A percentile compares a stretch with the other conserved stretches of the same genome.
Conservation (phyloP, 208 protist genomes). For the Blastocrithidia nonstop region DNA sequence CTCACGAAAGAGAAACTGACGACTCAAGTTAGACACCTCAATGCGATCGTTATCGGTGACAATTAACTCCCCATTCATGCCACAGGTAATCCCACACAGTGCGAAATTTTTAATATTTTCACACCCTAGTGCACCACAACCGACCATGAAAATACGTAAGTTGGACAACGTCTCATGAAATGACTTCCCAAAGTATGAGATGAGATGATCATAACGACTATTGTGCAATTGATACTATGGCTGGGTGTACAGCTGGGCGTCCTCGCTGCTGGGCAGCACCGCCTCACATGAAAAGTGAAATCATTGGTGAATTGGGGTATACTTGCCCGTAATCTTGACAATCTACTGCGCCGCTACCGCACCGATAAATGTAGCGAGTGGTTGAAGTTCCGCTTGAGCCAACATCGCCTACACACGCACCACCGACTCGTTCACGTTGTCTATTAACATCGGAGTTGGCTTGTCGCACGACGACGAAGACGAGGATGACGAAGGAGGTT, state of each 20-base stretch:
- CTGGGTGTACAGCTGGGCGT: background rate
- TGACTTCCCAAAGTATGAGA: slow-evolving; percentile 55
- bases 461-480: too few relatives aligned
- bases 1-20: slow-evolving; percentile 99
- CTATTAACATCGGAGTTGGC: slow-evolving; percentile 41
- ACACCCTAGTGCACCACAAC: slow-evolving; percentile 97
- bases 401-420: slow-evolving; percentile 34
- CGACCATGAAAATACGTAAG: slow-evolving; percentile 91
- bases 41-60: slow-evolving; percentile 99
- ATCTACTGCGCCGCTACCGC: slow-evolving; percentile 94
- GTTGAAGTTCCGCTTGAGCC: slow-evolving; percentile 62
- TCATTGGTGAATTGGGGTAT: slow-evolving; percentile 91
- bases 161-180: slow-evolving; percentile 51
- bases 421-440: slow-evolving; percentile 31
- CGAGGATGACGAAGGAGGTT: slow-evolving; percentile 29
- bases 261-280: slow-evolving; percentile 46
- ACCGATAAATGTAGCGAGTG: slow-evolving; percentile 87
- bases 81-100: slow-evolving; percentile 94
- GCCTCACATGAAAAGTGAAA: slow-evolving; percentile 89
- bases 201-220: slow-evolving; percentile 61
- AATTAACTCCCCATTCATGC: slow-evolving; percentile 57
- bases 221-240: background rate
- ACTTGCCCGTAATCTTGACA: slow-evolving; percentile 94
- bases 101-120: slow-evolving; percentile 99
- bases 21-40: slow-evolving; percentile 98